These are phyloP conservation scores for Phaeotremella fagi DNA, from an alignment of 768 basidiomycete species.

Conservation along the genomic window DNA sequence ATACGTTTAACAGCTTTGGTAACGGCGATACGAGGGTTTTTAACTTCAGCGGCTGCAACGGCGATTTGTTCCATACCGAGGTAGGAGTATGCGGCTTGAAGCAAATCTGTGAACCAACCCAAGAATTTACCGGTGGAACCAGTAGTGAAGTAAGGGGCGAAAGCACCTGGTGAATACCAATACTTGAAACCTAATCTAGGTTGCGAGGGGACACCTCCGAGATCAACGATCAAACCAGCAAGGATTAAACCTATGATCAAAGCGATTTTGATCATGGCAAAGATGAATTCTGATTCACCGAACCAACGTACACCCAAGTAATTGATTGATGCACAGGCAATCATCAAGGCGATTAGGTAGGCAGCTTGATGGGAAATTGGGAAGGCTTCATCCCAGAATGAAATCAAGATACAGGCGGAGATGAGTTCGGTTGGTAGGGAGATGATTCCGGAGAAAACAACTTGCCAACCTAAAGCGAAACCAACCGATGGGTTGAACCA, in stretches of 20 bases:
- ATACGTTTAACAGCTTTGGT: conserved; percentile 23
- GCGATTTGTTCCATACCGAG: conserved; percentile 20
- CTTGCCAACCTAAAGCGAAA: conserved; percentile 44
- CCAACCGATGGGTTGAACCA: conserved; percentile 48
- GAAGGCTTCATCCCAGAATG: conserved; percentile 29
- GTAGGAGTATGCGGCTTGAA: conserved; percentile 26
- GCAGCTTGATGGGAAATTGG: conserved; percentile 16
- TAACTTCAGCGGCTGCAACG: conserved; percentile 32
- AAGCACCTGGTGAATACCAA: conserved; percentile 31
- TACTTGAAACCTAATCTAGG: conserved; percentile 32
- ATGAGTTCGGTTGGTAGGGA: conserved; percentile 38
- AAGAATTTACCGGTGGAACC: conserved; percentile 27
- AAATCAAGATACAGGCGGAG: conserved; percentile 21
- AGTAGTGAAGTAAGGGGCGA: conserved; percentile 11
- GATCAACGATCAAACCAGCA: conserved; percentile 28
- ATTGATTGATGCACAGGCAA: conserved; percentile 28
- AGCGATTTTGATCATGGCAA: conserved; percentile 31
- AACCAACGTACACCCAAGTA: conserved; percentile 32
- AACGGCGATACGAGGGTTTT: conserved; percentile 30
- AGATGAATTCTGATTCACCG: conserved; percentile 30
- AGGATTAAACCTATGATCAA: conserved; percentile 34
- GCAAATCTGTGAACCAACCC: conserved; percentile 25
- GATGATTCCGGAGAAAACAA: conserved; percentile 50
- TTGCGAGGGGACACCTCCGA: conserved; percentile 26
- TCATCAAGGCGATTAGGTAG: conserved; percentile 21